Conservation (phyloP, 495 filamentous ascomycete genomes). For the Neurospora hispaniola region DNA sequence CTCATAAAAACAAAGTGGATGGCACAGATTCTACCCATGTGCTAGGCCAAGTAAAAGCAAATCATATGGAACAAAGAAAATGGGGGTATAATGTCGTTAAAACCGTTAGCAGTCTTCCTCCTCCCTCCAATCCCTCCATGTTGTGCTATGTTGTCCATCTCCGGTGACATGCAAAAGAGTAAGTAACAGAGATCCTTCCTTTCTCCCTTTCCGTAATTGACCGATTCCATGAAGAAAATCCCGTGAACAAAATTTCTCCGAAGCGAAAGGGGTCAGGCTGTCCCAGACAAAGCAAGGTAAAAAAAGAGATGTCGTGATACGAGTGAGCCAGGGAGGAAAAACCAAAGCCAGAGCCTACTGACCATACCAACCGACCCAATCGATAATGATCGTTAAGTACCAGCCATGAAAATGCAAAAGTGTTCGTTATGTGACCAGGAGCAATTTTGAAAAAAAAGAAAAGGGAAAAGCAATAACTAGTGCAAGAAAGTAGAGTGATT, state of each 20-base stretch:
- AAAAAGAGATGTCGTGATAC: background rate
- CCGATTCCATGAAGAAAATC: background rate
- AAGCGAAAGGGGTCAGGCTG: background rate
- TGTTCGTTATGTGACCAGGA: slow-evolving; percentile 2
- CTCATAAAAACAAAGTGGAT: background rate
- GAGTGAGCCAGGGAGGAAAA: background rate
- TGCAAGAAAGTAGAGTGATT: background rate
- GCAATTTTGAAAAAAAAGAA: background rate
- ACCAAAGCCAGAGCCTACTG: background rate
- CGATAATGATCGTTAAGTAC: background rate
- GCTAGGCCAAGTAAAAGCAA: background rate
- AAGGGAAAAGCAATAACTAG: background rate
- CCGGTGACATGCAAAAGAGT: background rate
- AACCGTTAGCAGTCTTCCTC: background rate
- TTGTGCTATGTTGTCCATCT: background rate
- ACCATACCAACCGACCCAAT: background rate
- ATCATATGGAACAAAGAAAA: slow-evolving; percentile 12
- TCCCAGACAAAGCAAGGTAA: background rate
- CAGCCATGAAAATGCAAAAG: background rate
- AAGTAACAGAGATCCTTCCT: background rate
- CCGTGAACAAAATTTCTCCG: background rate
- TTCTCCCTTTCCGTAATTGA: background rate
- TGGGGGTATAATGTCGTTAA: slow-evolving; percentile 6
- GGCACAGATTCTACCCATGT: background rate
- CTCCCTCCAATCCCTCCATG: background rate